phyloP scores from a whole-genome alignment of 2,329 filamentous ascomycete genomes.

The Talaromyces pinophilus region DNA sequence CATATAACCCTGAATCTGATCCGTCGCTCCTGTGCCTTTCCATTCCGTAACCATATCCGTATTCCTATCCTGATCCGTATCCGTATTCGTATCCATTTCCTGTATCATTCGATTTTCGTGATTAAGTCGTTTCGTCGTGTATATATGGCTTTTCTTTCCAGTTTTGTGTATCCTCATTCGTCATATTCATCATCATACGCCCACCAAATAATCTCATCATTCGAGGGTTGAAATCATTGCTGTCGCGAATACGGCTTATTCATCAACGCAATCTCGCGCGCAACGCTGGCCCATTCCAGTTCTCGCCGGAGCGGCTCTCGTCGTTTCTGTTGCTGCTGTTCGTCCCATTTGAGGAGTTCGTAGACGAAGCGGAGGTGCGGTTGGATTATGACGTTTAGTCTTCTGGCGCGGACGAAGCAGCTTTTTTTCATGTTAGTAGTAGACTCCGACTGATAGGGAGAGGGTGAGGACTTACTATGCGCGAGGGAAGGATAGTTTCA shows the following conservation, averaged over 20 bases:
- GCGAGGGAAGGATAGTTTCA: conserved; percentile 79
- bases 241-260: conserved; percentile 87
- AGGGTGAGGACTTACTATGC: conserved; percentile 65
- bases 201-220: background rate
- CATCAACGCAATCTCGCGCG: conserved; percentile 90
- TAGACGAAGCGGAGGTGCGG: conserved; percentile 90
- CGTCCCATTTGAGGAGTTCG: conserved; percentile 95
- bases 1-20: background rate
- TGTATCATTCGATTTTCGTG: background rate
- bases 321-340: conserved; percentile 66
- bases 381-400: conserved; percentile 97
- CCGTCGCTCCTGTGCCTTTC: background rate
- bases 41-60: background rate
- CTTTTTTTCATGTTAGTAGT: conserved; percentile 34
- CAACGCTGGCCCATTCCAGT: conserved; percentile 86
- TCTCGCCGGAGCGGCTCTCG: conserved; percentile 66
- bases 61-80: background rate
- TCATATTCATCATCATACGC: background rate
- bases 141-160: conserved; percentile 4
- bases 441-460: background rate
- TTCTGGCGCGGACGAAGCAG: conserved; percentile 88
- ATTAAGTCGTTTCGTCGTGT: conserved; percentile 3
- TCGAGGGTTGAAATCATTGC: conserved; percentile 24
- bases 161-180: background rate
- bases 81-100: background rate